Evolutionary conservation across 257 asterid genomes (phyloP).

Genomic region (Capsicum baccatum): DNA sequence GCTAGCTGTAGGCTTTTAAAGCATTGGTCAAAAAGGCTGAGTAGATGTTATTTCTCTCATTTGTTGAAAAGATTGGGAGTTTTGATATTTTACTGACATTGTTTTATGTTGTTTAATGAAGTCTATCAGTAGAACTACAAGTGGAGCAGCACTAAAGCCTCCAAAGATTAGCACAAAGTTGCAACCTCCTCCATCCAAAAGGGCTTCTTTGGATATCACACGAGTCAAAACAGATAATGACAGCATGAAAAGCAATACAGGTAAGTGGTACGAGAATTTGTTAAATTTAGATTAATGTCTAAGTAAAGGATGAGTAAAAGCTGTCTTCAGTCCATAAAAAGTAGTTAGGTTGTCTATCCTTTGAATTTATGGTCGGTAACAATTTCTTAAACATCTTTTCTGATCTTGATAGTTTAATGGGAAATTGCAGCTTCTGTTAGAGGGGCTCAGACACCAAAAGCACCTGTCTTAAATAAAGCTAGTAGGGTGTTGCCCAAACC

Average conservation of each 20-base stretch:
- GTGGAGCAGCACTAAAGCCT: constrained; percentile 50
- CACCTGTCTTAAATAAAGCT: constrained; percentile 47
- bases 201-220: constrained; percentile 56
- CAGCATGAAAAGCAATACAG: constrained; percentile 52
- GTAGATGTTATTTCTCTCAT: background rate
- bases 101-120: constrained; percentile 39
- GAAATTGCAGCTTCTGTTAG: constrained; percentile 52
- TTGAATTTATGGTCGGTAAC: background rate
- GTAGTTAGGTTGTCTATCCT: background rate
- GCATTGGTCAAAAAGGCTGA: background rate
- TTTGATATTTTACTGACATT: constrained; percentile 32
- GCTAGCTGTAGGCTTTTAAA: background rate
- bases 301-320: background rate
- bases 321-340: constrained; percentile 1
- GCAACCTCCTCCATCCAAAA: constrained; percentile 56
- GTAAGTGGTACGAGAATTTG: constrained; percentile 33
- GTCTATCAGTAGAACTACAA: constrained; percentile 49
- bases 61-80: constrained; percentile 18
- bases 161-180: constrained; percentile 52
- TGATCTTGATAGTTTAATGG: constrained; percentile 8
- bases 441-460: constrained; percentile 64
- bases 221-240: constrained; percentile 56
- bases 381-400: constrained; percentile 1
- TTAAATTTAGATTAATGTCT: background rate
- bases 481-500: constrained; percentile 65